These are phyloP conservation scores for Phyllosticta capitalensis DNA, from an alignment of 2,329 filamentous ascomycete genomes.

Conservation along the genomic window DNA sequence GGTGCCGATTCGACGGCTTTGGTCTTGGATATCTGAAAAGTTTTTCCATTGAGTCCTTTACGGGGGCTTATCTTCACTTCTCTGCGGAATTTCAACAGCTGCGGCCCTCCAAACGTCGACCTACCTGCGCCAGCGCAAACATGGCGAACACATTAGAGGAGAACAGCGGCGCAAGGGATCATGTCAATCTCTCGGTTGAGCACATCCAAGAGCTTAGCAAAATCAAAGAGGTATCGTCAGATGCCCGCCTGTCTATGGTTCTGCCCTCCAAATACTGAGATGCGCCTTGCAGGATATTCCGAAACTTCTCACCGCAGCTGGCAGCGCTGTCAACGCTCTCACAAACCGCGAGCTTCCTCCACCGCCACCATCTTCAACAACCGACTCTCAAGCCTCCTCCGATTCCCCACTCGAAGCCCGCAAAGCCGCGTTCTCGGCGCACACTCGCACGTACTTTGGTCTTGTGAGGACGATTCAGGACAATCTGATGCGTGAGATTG, in stretches of 20 bases:
- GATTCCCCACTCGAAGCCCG: conserved; percentile 22
- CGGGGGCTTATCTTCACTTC: too few species aligned
- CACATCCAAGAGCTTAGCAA: conserved; percentile 9
- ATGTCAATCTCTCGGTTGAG: conserved; percentile 2
- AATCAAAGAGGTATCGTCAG: conserved; percentile 3
- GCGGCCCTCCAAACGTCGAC: not conserved
- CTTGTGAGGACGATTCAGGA: conserved; percentile 1
- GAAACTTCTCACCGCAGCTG: conserved; percentile 48
- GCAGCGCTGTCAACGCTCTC: conserved; percentile 51
- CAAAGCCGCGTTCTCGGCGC: conserved; percentile 4
- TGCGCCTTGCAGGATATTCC: conserved; percentile 36
- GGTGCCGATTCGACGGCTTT: too few species aligned
- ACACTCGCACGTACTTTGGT: not conserved
- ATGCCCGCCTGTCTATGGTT: too few species aligned
- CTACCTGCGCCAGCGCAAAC: not conserved
- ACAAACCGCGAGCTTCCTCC: conserved; percentile 33
- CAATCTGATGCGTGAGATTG: conserved; percentile 41
- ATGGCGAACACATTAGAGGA: not conserved
- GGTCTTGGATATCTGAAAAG: too few species aligned
- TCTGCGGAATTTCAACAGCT: not conserved
- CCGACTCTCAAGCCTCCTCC: conserved; percentile 9
- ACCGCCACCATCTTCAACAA: conserved; percentile 32
- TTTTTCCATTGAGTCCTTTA: too few species aligned
- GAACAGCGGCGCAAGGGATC: not conserved
- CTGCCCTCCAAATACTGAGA: not conserved